Evolutionary conservation across 768 basidiomycete species (phyloP).

Genomic region (Russula sp.): DNA sequence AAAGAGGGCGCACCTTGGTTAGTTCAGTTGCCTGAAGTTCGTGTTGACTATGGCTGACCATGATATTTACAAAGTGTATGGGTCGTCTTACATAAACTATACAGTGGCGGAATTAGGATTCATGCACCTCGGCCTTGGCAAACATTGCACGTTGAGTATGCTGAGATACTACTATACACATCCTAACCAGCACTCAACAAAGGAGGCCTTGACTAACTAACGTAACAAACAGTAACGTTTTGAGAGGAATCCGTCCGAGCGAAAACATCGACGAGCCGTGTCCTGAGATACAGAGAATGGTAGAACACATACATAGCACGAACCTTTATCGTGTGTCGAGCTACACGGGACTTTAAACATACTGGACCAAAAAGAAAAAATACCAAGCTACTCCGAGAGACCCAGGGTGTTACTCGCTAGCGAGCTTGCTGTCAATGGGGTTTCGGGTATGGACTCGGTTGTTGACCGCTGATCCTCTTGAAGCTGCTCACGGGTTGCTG

Average conservation of each 20-base stretch:
- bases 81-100: slow-evolving; percentile 16
- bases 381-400: neutral
- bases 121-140: neutral
- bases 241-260: neutral
- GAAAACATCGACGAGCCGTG: neutral
- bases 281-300: neutral
- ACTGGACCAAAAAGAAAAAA: neutral
- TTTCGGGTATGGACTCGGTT: slow-evolving; percentile 5
- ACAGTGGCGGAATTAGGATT: slow-evolving; percentile 18
- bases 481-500: neutral
- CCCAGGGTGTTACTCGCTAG: neutral
- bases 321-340: neutral
- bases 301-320: neutral
- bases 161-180: neutral
- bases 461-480: neutral
- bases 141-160: neutral
- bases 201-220: neutral
- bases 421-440: slow-evolving; percentile 11
- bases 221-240: too few species aligned
- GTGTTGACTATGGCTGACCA: neutral
- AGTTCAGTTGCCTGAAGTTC: neutral
- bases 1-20: slow-evolving; percentile 1
- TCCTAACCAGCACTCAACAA: neutral
- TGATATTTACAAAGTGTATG: neutral
- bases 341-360: neutral